Evolutionary conservation across 768 basidiomycete species (phyloP), one percentile per base, ranked within the genome.

Genomic region (Dentipellis fragilis): DNA sequence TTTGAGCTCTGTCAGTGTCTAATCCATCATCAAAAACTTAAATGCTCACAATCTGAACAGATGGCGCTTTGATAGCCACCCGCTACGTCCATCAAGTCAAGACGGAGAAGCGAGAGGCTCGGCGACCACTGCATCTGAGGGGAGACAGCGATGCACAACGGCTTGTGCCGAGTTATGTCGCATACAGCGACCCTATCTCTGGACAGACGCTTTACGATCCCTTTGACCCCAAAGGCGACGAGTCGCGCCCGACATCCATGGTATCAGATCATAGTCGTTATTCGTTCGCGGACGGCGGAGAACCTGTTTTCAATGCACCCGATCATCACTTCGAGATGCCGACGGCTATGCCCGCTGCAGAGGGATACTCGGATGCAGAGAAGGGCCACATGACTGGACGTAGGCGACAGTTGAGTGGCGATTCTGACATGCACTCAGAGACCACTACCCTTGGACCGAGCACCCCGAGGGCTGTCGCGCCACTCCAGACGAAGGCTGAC

Each of bases 1-100:
- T 63, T 79, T 42, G 83, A 85, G 63, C 56, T 83, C 17, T 85
- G 84, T 85, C 62, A 62, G 84, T 73, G 11, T 21, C 45, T 2
- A 23, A 19, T 46, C 10, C 19, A 38, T 38, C 45, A 46, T 14
- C 22, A 7, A n/a, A 9, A 21, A 9, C 10, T 36, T 9, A 54
- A 22, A 22, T 6, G 48, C 5, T 39, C 8, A 19, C 42, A 19
- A 45, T 36, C 37, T 47, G 10, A n/a, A n/a, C 22, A 63, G 63
- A 64, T 12, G 48, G 56, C 29, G 58, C 62, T 1, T 56, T 64
- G n/a, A 36, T 63, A 23, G 59, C 59, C n/a, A 64, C 63, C 21
- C 59, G 63, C 39, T 64, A 63, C 21, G 46, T 52, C n/a, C 55
- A 55, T 46, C 57, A 59, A n/a, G 34, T 64, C 9, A 55, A 55